Evolutionary conservation across 2,329 filamentous ascomycete genomes (phyloP).

Genomic region (Penicillium sp.): DNA sequence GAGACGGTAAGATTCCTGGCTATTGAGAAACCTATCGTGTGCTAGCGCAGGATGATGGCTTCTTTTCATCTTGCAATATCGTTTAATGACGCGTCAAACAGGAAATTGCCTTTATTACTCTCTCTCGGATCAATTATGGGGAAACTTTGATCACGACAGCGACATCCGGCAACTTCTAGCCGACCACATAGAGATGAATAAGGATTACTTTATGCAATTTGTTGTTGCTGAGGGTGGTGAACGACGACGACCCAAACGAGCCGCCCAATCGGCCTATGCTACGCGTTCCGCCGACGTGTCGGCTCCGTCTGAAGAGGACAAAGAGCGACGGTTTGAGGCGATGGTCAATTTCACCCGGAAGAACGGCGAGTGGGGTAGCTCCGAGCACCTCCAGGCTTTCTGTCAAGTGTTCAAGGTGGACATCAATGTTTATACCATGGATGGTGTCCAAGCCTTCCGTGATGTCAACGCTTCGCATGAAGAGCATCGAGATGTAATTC

Average conservation of each 20-base stretch:
- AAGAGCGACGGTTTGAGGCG: slow-evolving; percentile 57
- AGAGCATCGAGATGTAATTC: slow-evolving; percentile 42
- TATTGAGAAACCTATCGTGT: slow-evolving; percentile 11
- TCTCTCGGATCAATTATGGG: slow-evolving; percentile 65
- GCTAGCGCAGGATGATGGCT: slow-evolving; percentile 1
- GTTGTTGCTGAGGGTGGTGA: slow-evolving; percentile 56
- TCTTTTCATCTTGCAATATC: not conserved
- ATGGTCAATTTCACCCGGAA: slow-evolving; percentile 61
- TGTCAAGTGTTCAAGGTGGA: slow-evolving; percentile 60
- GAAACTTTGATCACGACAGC: slow-evolving; percentile 55
- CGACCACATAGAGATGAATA: slow-evolving; percentile 60
- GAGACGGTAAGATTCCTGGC: slow-evolving; percentile 55
- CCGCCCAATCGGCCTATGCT: slow-evolving; percentile 44
- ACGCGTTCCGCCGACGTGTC: slow-evolving; percentile 45
- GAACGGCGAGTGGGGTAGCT: slow-evolving; percentile 62
- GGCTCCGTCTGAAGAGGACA: slow-evolving; percentile 50
- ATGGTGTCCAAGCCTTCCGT: slow-evolving; percentile 44
- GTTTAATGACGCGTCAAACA: slow-evolving; percentile 35
- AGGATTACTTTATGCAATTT: slow-evolving; percentile 64
- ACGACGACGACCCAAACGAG: slow-evolving; percentile 57
- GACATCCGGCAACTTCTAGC: slow-evolving; percentile 60
- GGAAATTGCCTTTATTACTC: slow-evolving; percentile 70
- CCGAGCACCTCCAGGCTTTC: slow-evolving; percentile 67
- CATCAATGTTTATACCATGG: slow-evolving; percentile 58
- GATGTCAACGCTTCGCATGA: slow-evolving; percentile 42